These are phyloP conservation scores for Cytospora schulzeri DNA, from an alignment of 2,329 filamentous ascomycete species.

Conservation along the genomic window DNA sequence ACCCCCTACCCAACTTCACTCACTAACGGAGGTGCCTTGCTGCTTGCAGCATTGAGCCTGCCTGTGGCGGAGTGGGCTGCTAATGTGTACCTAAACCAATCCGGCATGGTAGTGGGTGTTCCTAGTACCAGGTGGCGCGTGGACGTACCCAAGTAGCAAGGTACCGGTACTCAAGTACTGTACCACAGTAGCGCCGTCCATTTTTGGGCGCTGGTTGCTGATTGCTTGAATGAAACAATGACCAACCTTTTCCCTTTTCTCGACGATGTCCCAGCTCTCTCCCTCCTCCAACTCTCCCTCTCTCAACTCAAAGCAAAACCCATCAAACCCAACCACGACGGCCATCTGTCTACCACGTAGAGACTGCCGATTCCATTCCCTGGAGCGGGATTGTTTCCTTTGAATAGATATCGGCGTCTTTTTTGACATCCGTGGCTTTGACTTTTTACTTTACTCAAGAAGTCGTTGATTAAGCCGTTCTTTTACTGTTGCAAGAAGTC, in stretches of 20 bases:
- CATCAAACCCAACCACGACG: conserved; percentile 29
- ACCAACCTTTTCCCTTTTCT: conserved; percentile 25
- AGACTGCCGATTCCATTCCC: conserved; percentile 18
- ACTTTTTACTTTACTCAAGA: conserved; percentile 12
- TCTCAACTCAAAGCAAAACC: conserved; percentile 34
- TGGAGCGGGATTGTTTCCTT: conserved; percentile 13
- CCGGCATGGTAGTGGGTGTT: background rate
- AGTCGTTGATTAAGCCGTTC: conserved; percentile 22
- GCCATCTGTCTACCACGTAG: conserved; percentile 22
- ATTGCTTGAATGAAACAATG: conserved; percentile 24
- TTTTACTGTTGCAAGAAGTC: conserved; percentile 19
- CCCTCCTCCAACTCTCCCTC: conserved; percentile 28
- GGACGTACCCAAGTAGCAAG: background rate
- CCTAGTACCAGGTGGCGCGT: background rate
- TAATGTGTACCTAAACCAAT: background rate
- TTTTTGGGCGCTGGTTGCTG: conserved; percentile 21
- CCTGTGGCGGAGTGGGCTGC: background rate
- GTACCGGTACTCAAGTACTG: background rate
- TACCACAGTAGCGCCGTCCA: conserved; percentile 4
- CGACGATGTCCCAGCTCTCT: conserved; percentile 25
- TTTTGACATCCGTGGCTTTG: conserved; percentile 14
- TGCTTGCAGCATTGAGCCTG: background rate
- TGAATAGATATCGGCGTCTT: conserved; percentile 14
- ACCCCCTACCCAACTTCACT: background rate
- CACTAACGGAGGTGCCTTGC: background rate